phyloP scores from a whole-genome alignment of 768 basidiomycete species.

The Leccinum arenicola region DNA sequence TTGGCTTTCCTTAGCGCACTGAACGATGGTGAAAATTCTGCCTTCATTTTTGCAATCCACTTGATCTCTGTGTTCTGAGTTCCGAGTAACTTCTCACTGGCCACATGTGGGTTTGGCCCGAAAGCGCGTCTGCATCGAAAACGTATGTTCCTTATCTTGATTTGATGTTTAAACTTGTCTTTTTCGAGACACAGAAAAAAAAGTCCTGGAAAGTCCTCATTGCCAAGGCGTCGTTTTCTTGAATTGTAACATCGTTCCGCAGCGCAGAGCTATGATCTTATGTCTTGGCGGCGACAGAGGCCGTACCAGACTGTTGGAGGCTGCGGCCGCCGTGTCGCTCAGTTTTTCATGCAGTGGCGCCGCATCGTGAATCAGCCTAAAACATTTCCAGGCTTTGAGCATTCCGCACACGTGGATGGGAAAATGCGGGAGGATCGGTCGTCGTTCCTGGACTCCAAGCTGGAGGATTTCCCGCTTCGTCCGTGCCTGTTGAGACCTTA shows the following conservation, averaged over 20 bases:
- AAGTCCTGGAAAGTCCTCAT: neutral
- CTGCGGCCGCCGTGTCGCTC: neutral
- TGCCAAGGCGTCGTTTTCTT: neutral
- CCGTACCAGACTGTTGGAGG: neutral
- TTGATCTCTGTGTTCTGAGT: neutral
- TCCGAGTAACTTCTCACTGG: neutral
- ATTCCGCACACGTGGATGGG: neutral
- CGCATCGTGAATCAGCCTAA: neutral
- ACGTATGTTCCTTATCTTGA: neutral
- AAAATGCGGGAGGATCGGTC: neutral
- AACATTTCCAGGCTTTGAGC: neutral
- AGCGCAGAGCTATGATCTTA: neutral
- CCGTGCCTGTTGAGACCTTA: neutral
- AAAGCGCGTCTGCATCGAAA: neutral
- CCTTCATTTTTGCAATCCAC: neutral
- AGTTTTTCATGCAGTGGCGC: neutral
- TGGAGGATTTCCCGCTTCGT: neutral
- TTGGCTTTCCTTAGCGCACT: conserved; percentile 17
- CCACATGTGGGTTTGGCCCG: neutral
- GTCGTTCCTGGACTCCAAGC: neutral
- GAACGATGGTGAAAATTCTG: neutral
- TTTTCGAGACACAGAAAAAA: neutral
- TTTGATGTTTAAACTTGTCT: neutral
- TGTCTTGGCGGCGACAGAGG: neutral
- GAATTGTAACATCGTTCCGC: neutral